phyloP scores from a whole-genome alignment of 306 rosid species.

The Calophaca sinica region DNA sequence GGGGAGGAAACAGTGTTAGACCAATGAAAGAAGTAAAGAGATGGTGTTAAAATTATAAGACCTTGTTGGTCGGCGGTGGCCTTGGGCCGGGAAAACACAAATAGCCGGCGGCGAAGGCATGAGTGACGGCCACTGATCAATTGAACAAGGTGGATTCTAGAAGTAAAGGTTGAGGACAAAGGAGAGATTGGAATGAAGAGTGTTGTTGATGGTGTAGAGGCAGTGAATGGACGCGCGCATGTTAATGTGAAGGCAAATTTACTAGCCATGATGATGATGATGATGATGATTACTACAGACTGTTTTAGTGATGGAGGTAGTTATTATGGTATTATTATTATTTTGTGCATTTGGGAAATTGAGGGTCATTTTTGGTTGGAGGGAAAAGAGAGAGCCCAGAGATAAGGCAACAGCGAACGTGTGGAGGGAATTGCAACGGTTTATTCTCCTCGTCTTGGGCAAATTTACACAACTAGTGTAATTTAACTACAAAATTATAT shows the following conservation, averaged over 20 bases:
- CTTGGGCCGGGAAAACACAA: constrained; percentile 55
- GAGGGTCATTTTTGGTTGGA: constrained; percentile 45
- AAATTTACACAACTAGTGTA: no score
- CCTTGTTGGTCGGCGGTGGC: constrained; percentile 90
- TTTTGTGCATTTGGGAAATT: neutral
- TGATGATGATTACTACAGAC: constrained; percentile 19
- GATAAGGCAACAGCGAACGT: constrained; percentile 66
- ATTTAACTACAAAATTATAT: no score
- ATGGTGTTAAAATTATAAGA: constrained; percentile 1
- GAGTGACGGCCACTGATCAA: constrained; percentile 54
- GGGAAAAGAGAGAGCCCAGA: constrained; percentile 46
- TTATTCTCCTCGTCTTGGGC: constrained; percentile 3
- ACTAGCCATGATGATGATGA: constrained; percentile 70
- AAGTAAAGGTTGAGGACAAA: constrained; percentile 24
- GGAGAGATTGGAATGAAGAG: constrained; percentile 22
- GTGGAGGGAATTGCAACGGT: constrained; percentile 67
- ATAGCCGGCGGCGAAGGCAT: constrained; percentile 59
- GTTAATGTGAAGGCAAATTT: constrained; percentile 64
- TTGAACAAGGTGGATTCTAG: constrained; percentile 56
- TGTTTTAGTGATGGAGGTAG: neutral
- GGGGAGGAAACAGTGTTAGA: neutral
- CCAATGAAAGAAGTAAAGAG: neutral
- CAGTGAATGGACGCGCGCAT: constrained; percentile 51
- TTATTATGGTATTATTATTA: neutral
- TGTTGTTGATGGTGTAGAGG: constrained; percentile 25